Base-by-base conservation (phyloP, 2,329 filamentous ascomycete genomes). In the Paraconiothyrium sp. region DNA sequence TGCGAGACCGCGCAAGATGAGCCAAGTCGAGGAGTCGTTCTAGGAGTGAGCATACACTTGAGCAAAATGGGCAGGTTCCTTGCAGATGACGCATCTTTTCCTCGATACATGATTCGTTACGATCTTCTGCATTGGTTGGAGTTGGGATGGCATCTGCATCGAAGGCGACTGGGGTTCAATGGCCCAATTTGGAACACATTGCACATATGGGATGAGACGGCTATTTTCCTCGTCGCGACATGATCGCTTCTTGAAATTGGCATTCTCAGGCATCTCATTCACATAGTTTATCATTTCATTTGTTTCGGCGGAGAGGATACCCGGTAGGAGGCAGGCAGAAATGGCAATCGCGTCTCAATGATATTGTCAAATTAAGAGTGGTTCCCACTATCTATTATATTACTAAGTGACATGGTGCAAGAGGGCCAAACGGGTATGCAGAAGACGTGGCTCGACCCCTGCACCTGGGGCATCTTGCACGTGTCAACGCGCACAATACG, bases 1-100 rank as follows among this genome's bases (percentile, higher is more conserved):
- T 10, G 78, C 79, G 57, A 74, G 81, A 60, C 81, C 82, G 57
- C 78, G 84, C 65, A 84, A 84, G 68, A 77, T 84, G 70, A 84
- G 80, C 74, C 84, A 85, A 65, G 49, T 71, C 70, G 60, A 86
- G 46, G 85, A 88, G 76, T 86, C 84, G n/a, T 88, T 84, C 74
- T 88, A 78, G 59, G 64, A 47, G n/a, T 30, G 48, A 43, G 48
- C 56, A 34, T 4, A 27, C 34, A 41, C 49, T 24, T 27, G 49
- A 16, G 51, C 57, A 55, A 43, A 51, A 39, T 52, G 57, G 54
- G 48, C 55, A 57, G 61, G 59, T 62, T 46, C 52, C 50, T 69
- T 69, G 70, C 65, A 68, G 59, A 61, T 60, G 64, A 70, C 64
- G 64, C 65, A 61, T 63, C 68, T 61, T 63, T 52, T 63, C 65